These are phyloP conservation scores for Gossypium turneri DNA, from an alignment of 345 rosid species.

Conservation along the genomic window DNA sequence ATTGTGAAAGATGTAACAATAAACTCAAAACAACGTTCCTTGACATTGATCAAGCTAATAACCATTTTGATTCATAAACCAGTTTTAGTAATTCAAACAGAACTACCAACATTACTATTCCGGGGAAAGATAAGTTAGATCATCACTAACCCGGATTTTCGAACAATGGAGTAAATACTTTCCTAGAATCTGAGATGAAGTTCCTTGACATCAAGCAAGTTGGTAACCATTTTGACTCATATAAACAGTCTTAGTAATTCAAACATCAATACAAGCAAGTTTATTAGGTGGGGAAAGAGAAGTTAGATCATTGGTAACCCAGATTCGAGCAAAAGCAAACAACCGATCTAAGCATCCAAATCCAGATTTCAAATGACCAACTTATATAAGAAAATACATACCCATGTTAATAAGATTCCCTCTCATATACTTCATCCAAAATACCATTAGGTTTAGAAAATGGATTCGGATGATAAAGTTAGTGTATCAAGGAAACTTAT, in stretches of 20 bases:
- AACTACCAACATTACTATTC: neutral
- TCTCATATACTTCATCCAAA: slow-evolving; percentile 2
- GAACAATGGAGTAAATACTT: too few species aligned
- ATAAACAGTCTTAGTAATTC: neutral
- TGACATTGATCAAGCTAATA: neutral
- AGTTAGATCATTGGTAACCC: neutral
- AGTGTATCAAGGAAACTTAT: slow-evolving; percentile 5
- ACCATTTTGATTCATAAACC: neutral
- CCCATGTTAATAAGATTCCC: neutral
- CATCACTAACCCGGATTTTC: too few species aligned
- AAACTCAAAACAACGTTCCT: neutral
- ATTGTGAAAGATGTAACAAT: neutral
- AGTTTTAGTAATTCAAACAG: neutral
- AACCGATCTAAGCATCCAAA: neutral
- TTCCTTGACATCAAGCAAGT: neutral
- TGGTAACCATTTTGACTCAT: neutral
- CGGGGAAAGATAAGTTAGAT: neutral
- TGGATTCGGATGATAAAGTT: slow-evolving; percentile 12
- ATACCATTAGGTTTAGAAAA: slow-evolving; percentile 8
- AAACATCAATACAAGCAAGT: neutral
- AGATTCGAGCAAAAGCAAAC: neutral
- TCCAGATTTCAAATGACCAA: neutral
- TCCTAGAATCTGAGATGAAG: too few species aligned
- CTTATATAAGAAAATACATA: neutral
- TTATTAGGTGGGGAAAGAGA: neutral